Evolutionary conservation across 2,329 filamentous ascomycete genomes (phyloP).

Genomic region (Cadophora gregata): DNA sequence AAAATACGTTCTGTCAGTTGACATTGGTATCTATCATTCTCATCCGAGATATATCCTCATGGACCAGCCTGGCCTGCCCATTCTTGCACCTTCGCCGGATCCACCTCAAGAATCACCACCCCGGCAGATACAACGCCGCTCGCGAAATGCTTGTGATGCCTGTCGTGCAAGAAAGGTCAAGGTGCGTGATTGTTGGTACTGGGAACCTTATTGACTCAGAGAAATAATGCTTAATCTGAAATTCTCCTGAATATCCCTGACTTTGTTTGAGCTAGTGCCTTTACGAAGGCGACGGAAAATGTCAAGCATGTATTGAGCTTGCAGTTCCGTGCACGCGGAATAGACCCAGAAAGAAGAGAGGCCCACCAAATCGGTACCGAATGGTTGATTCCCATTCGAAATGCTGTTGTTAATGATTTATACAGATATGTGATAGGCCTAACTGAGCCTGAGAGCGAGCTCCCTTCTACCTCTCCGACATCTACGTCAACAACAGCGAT

Average conservation of each 20-base stretch:
- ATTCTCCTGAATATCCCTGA: too few species aligned
- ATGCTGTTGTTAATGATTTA: not conserved
- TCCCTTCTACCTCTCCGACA: not conserved
- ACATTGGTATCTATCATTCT: not conserved
- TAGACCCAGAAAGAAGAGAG: constrained; percentile 40
- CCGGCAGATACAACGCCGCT: constrained; percentile 4
- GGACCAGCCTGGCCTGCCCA: not conserved
- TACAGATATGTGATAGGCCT: constrained; percentile 2
- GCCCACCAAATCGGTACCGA: constrained; percentile 39
- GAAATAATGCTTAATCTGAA: too few species aligned
- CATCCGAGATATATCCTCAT: constrained; percentile 7
- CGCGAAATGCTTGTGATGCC: constrained; percentile 42
- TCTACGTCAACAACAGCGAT: not conserved
- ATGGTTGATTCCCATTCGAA: too few species aligned
- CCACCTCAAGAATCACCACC: not conserved
- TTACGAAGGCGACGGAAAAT: constrained; percentile 16
- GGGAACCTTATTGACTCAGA: too few species aligned
- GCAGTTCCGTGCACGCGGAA: constrained; percentile 41
- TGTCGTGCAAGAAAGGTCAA: constrained; percentile 44
- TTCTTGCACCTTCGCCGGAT: not conserved
- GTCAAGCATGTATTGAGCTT: constrained; percentile 37
- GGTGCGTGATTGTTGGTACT: constrained; percentile 16
- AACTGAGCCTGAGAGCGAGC: not conserved
- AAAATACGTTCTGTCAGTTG: not conserved
- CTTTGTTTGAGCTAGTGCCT: constrained; percentile 3